Base-by-base conservation (phyloP, 345 rosid genomes). In the Eutrema heterophyllum region DNA sequence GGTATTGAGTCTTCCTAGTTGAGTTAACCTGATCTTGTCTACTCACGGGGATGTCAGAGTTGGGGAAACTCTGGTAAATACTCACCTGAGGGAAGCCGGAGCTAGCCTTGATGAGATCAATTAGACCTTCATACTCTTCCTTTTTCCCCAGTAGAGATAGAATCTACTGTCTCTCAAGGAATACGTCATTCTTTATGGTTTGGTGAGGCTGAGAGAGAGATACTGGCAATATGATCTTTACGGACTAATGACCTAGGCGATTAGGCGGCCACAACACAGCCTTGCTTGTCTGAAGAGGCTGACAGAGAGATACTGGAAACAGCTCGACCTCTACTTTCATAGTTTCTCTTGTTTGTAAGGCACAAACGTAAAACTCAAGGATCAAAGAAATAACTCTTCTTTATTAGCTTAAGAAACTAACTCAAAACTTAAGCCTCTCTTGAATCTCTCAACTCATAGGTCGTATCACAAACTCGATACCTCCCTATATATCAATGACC, bases 81-180 rank as follows among this genome's bases (percentile, higher is more conserved):
- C 43, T 68, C 41, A 68, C 30, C 53, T 15, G 43, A 68, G 72
- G 63, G 52, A 68, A 68, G 41, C 6, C 18, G 15, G 62, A 68
- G 51, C 18, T 10, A 41, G 51, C 3, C 0, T 29, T 2, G 15
- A 39, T 1, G 10, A 41, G n/a, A n/a, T 54, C 69, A 7, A 12
- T 3, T 3, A 30, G 56, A 64, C 30, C 49, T 0, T 38, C 18
- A 43, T 9, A 14, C 7, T 21, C 9, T 49, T 7, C 12, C 24
- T 51, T 3, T 2, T 7, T 3, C 13, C 5, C 0, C 9, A 0
- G 39, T 18, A 1, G 18, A 68, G 62, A 40, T 53, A 68, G 15
- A 67, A 67, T 5, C 2, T 39, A 2, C 2, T 0, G 39, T 53
- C 63, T 43, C 52, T 54, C 13, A 0, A 18, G 0, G 72, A 68